Conservation (phyloP, 1,284 basidiomycete species). For the Ganoderma sinense region DNA sequence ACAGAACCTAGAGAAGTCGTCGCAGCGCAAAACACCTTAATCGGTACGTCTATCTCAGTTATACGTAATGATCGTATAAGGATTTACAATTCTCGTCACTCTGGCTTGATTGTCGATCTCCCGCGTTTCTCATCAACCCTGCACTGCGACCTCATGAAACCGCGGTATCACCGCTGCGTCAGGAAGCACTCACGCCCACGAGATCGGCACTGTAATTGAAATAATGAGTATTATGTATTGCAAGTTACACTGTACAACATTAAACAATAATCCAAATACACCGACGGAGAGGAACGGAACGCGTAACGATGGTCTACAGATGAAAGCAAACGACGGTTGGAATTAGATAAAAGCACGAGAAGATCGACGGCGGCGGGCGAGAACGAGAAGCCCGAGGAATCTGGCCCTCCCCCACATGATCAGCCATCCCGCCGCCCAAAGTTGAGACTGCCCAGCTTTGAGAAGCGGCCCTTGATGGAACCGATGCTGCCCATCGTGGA, state of each 20-base stretch:
- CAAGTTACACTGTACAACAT: slow-evolving; percentile 40
- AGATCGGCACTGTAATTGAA: neutral
- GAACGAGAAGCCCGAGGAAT: slow-evolving; percentile 10
- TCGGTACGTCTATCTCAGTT: neutral
- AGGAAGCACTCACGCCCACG: neutral
- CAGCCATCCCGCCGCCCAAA: slow-evolving; percentile 64
- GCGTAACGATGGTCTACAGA: slow-evolving; percentile 9
- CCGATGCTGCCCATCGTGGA: slow-evolving; percentile 47
- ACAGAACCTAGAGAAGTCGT: neutral
- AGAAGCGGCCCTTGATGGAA: slow-evolving; percentile 62
- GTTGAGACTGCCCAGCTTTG: slow-evolving; percentile 75
- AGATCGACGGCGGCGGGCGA: neutral
- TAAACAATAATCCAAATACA: slow-evolving; percentile 37
- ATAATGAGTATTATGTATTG: slow-evolving; percentile 22
- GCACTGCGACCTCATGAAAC: neutral
- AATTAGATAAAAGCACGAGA: slow-evolving; percentile 16
- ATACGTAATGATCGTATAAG: neutral
- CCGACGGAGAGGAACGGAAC: slow-evolving; percentile 17
- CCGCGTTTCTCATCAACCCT: neutral
- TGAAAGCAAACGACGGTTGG: slow-evolving; percentile 17
- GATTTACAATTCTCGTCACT: neutral
- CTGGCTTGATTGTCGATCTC: neutral
- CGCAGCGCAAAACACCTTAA: neutral
- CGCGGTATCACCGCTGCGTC: neutral
- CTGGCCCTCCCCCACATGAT: slow-evolving; percentile 12